A percentile compares a stretch with the other conserved stretches of the same genome.
These are phyloP conservation scores for Leucocoprinus leucothites DNA, from an alignment of 768 basidiomycete species.

Conservation along the genomic window DNA sequence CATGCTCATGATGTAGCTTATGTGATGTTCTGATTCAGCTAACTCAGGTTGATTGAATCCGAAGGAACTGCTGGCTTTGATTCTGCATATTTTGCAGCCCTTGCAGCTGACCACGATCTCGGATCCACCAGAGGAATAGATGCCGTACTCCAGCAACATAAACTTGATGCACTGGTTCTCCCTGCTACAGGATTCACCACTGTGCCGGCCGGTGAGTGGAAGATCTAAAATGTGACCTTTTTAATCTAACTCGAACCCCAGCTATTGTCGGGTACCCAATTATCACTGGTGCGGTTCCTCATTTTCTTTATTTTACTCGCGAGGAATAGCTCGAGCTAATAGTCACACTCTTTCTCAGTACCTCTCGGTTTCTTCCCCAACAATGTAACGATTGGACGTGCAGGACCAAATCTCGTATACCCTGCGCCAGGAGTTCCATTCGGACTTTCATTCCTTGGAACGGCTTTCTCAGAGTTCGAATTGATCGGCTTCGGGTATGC, in stretches of 20 bases:
- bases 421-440: conserved; percentile 58
- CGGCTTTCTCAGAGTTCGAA: conserved; percentile 58
- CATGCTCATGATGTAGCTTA: background rate
- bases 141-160: conserved; percentile 39
- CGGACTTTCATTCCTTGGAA: conserved; percentile 60
- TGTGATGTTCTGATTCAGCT: background rate
- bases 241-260: conserved; percentile 15
- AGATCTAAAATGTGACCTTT: conserved; percentile 4
- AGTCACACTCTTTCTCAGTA: conserved; percentile 31
- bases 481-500: conserved; percentile 60
- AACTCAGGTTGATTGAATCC: conserved; percentile 30
- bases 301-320: too few species aligned
- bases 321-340: background rate
- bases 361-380: conserved; percentile 60
- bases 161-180: conserved; percentile 51
- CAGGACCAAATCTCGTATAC: conserved; percentile 40
- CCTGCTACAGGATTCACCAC: conserved; percentile 39
- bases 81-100: conserved; percentile 40
- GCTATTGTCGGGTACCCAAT: conserved; percentile 68
- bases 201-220: conserved; percentile 31
- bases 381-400: conserved; percentile 33
- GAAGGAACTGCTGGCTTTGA: conserved; percentile 40
- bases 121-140: conserved; percentile 54
- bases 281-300: conserved; percentile 44
- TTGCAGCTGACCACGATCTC: conserved; percentile 42